A percentile compares a stretch with the other conserved stretches of the same genome.
Evolutionary conservation across 2,329 filamentous ascomycete species (phyloP).

Genomic region (Ophiocordyceps robertsii): DNA sequence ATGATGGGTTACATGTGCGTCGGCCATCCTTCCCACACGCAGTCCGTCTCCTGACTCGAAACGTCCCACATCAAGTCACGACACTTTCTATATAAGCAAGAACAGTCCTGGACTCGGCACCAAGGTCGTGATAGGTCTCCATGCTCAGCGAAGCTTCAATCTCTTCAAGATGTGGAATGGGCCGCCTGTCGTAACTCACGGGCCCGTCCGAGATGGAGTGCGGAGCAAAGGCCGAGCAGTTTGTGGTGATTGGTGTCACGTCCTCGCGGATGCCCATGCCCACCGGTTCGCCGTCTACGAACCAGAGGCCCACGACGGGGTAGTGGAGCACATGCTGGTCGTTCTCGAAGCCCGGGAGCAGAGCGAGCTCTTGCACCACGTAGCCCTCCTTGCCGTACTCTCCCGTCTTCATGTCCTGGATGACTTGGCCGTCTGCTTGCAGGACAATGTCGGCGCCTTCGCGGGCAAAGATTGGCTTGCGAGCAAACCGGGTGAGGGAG

Average conservation of each 20-base stretch:
- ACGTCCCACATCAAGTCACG: neutral
- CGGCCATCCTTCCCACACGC: too few species aligned
- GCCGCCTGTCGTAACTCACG: neutral
- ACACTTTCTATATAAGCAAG: neutral
- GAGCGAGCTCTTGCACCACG: slow-evolving; percentile 1
- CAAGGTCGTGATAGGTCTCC: neutral
- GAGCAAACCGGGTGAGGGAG: slow-evolving; percentile 1
- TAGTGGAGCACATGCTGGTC: neutral
- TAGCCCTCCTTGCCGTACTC: slow-evolving; percentile 2
- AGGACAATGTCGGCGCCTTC: slow-evolving; percentile 1
- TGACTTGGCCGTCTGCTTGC: neutral
- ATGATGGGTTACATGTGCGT: too few species aligned
- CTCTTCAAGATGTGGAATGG: neutral
- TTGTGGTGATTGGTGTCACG: neutral
- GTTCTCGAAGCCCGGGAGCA: neutral
- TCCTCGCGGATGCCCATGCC: slow-evolving; percentile 2
- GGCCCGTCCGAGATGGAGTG: slow-evolving; percentile 3
- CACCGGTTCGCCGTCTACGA: slow-evolving; percentile 1
- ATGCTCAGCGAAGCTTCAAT: slow-evolving; percentile 2
- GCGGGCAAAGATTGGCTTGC: slow-evolving; percentile 3
- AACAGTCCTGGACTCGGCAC: neutral
- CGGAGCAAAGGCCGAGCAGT: neutral
- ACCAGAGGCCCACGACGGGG: slow-evolving; percentile 1
- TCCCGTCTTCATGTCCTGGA: neutral
- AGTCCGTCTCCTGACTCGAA: too few species aligned